phyloP scores from a whole-genome alignment of 768 basidiomycete species.

The Candolleomyces aberdarensis region DNA sequence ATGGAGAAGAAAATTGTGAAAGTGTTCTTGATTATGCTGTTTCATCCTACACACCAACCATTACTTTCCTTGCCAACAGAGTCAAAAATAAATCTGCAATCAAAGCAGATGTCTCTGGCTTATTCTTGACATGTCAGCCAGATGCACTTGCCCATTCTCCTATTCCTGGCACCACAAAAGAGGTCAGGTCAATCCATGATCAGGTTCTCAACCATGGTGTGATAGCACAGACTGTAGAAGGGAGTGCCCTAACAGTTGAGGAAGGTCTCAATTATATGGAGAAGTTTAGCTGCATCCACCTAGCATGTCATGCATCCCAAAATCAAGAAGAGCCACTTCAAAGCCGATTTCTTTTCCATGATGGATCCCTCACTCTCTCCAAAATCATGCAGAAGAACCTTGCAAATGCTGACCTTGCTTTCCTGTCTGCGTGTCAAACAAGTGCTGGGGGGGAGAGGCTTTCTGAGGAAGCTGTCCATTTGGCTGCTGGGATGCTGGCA shows the following conservation, averaged over 20 bases:
- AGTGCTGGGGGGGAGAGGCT: slow-evolving; percentile 24
- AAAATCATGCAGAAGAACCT: not conserved
- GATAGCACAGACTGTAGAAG: not conserved
- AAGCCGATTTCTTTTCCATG: too few species aligned
- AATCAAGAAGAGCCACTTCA: too few species aligned
- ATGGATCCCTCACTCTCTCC: too few species aligned
- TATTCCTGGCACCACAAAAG: slow-evolving; percentile 1
- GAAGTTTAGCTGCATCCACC: slow-evolving; percentile 21
- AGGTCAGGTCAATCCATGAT: not conserved
- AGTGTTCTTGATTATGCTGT: slow-evolving; percentile 13
- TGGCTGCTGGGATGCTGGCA: too few species aligned
- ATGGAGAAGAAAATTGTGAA: not conserved
- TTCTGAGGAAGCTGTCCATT: slow-evolving; percentile 21
- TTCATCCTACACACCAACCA: slow-evolving; percentile 19
- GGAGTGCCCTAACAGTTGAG: not conserved
- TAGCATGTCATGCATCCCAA: slow-evolving; percentile 26
- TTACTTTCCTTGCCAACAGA: slow-evolving; percentile 7
- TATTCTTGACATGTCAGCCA: slow-evolving; percentile 15
- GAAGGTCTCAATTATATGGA: slow-evolving; percentile 11
- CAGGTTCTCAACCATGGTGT: not conserved
- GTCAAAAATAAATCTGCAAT: not conserved
- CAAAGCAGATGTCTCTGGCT: not conserved
- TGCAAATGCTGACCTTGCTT: slow-evolving; percentile 25
- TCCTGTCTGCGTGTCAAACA: slow-evolving; percentile 41
- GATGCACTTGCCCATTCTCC: not conserved